Evolutionary conservation across 1,139 yeast species (phyloP), one percentile per base, ranked within the genome.

Genomic region (Diutina siamensis): DNA sequence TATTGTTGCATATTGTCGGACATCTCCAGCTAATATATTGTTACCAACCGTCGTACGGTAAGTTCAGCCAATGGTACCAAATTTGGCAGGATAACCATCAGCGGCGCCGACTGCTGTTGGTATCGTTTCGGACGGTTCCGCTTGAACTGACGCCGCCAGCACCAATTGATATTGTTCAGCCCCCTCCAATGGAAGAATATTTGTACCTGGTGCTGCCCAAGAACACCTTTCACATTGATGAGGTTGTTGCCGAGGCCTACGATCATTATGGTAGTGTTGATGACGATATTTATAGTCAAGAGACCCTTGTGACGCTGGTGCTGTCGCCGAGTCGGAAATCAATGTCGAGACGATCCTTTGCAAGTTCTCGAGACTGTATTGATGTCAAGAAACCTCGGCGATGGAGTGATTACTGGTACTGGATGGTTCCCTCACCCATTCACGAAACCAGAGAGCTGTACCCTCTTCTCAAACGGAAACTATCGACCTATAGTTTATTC

Each of bases 381-480:
- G 28, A 10, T 25, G 10, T 7, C 28, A 25, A 25, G 28, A 5
- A 7, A 25, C n/a, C n/a, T n/a, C n/a, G n/a, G n/a, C n/a, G n/a
- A n/a, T 31, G 34, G 34, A 9, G 34, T n/a, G 15, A n/a, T 7
- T 21, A 20, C 40, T 21, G 20, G 13, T 25, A 15, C 21, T 38
- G 42, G 42, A n/a, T 38, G 32, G 20, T 25, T 38, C 42, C 42
- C 32, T 25, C 42, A 7, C 12, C n/a, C 21, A 25, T 8, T 32
- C 42, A 38, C 10, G 12, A 27, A 4, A n/a, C 32, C 32, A n/a
- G 18, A 3, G 42, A 38, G 21, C 31, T 25, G 42, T 38, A 21
- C 33, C 42, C 42, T 10, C 10, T 38, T 5, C 32, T 38, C 21
- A 38, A 38, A 25, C 42, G 42, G 21, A 38, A 38, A 20, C 28